Evolutionary conservation across 345 rosid species (phyloP).

Genomic region (Populus pruinosa): DNA sequence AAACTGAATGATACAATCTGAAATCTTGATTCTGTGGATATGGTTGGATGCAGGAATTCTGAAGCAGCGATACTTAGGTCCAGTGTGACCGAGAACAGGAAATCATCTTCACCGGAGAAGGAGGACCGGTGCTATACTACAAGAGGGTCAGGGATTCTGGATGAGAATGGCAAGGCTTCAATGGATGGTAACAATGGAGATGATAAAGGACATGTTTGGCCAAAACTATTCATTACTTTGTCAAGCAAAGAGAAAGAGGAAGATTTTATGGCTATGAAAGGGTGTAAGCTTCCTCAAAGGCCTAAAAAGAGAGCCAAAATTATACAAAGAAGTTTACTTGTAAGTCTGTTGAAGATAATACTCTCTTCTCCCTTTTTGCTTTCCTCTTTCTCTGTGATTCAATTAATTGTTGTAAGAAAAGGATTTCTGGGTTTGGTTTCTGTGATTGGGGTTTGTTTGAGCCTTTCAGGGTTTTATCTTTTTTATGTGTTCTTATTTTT

Average conservation of each 20-base stretch:
- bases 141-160: constrained; percentile 50
- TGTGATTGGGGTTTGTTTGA: constrained; percentile 8
- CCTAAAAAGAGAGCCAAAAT: constrained; percentile 72
- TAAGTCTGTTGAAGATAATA: constrained; percentile 18
- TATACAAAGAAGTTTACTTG: constrained; percentile 65
- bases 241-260: constrained; percentile 81
- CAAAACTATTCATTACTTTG: constrained; percentile 49
- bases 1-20: neutral
- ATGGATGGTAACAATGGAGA: constrained; percentile 41
- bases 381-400: neutral
- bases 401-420: neutral
- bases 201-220: constrained; percentile 51
- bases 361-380: neutral
- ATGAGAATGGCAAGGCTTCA: constrained; percentile 44
- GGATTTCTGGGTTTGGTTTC: neutral
- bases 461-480: neutral
- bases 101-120: constrained; percentile 51
- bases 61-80: constrained; percentile 44
- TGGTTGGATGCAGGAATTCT: constrained; percentile 45
- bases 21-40: neutral
- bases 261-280: constrained; percentile 77
- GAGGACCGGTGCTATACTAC: constrained; percentile 62
- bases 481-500: neutral
- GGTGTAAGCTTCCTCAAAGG: constrained; percentile 73
- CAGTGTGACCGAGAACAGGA: constrained; percentile 29